Evolutionary conservation across 495 filamentous ascomycete genomes (phyloP), one percentile per base, ranked within the genome.

Genomic region (Penicillium paxilli): DNA sequence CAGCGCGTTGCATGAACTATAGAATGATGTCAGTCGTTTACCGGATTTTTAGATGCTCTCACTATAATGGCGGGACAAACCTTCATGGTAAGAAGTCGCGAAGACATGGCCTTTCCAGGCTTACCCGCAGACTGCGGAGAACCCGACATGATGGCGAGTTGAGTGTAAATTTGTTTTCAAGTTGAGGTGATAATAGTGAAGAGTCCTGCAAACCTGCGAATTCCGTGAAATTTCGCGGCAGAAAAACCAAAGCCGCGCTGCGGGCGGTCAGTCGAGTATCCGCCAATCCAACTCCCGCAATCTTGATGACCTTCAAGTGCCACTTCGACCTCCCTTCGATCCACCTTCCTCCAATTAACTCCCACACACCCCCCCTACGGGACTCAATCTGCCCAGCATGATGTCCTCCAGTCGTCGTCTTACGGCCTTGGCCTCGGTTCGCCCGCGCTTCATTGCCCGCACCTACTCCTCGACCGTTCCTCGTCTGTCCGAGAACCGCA

Each of bases 1-100:
- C 89, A 46, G 89, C 88, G 58, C 94, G 84, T 81, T 96, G 94
- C 94, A 98, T 98, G 71, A 98, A 98, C 83, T 89, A 46, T 37
- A 52, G 22, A 46, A 17, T 40, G 9, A 40, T 22, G 49, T 64
- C 54, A 64, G 45, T 23, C n/a, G n/a, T 57, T 22, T 16, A 33
- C n/a, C 20, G 9, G 3, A 10, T 25, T 9, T 28, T 11, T 1
- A 4, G 21, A 17, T 48, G 11, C 30, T 52, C 26, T 28, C 26
- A 28, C 26, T 11, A 28, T 5, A 38, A 19, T 26, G 53, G 25
- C 21, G 19, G 8, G 24, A 19, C 63, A 37, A 68, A 84, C 85
- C 73, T 96, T 96, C 92, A 97, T 97, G 21, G 89, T 96, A 62
- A 95, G 75, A 17, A 97, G 83, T 49, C 92, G 84, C 2, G 90